Evolutionary conservation across 2,329 filamentous ascomycete species (phyloP), one percentile per base, ranked within the genome.

Genomic region (Bipolaris victoriae): DNA sequence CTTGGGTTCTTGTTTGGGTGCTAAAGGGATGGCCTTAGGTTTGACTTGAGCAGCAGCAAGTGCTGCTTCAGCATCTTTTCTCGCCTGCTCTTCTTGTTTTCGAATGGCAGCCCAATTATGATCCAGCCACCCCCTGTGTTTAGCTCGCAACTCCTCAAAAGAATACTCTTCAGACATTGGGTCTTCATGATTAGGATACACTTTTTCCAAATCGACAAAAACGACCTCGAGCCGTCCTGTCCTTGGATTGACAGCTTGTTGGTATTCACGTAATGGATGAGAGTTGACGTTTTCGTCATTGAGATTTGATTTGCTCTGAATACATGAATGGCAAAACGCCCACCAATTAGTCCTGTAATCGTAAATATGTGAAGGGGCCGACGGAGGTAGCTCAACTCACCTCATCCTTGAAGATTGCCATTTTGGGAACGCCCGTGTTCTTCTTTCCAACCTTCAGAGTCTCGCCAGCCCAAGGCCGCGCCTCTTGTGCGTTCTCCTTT

Each of bases 381-480:
- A 60, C 52, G 56, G 45, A 58, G 58, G 64, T 55, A 37, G 57
- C 36, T 61, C 37, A 75, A 84, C 92, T 89, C 89, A 99, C 95
- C 90, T 90, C 83, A 83, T 99, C 95, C 83, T 91, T 94, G 82
- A 97, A 99, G 44, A 99, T 86, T 72, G 89, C 82, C 88, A 99
- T 90, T 82, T 97, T 98, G 52, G 88, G 83, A 52, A 84, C 84
- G 31, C 84, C 86, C 41, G 82, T 86, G 79, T 91, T 91, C 80
- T 91, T 95, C 68, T 92, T 94, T 40, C 90, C 92, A 2, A 87
- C 90, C 77, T 94, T 91, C 66, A 99, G 79, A 39, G 90, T 97
- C 80, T 98, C 92, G 24, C 95, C 95, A 10, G 83, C 90, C 95
- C 93, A 97, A 18, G 94, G 92, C 73, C 90, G 93, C 10, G 93